Evolutionary conservation across 495 filamentous ascomycete genomes (phyloP).

Genomic region (Trichoderma parareesei): DNA sequence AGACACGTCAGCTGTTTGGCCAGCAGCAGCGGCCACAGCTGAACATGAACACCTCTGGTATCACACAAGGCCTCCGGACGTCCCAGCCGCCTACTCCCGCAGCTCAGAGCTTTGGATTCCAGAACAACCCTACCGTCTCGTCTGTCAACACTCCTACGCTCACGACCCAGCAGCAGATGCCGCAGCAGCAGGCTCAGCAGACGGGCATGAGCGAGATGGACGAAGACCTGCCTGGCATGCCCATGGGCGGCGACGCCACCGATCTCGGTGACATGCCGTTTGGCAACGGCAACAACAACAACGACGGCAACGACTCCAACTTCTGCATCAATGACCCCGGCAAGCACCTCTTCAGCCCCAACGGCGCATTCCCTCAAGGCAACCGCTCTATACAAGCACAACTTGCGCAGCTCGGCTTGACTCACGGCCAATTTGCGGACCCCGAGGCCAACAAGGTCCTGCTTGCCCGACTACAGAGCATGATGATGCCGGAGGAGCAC

Average conservation of each 20-base stretch:
- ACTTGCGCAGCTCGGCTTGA: slow-evolving; percentile 19
- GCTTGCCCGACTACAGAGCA: slow-evolving; percentile 12
- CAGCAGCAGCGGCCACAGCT: slow-evolving; percentile 66
- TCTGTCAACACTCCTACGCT: slow-evolving; percentile 94
- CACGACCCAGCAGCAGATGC: slow-evolving; percentile 48
- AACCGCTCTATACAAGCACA: slow-evolving; percentile 70
- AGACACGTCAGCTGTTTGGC: slow-evolving; percentile 56
- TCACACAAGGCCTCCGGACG: slow-evolving; percentile 69
- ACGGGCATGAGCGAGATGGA: slow-evolving; percentile 43
- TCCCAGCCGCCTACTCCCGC: slow-evolving; percentile 85
- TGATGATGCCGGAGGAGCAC: slow-evolving; percentile 60
- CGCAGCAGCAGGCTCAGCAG: slow-evolving; percentile 34
- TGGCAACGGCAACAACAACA: slow-evolving; percentile 19
- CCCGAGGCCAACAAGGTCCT: slow-evolving; percentile 12
- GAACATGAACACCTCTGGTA: slow-evolving; percentile 55
- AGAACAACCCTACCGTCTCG: slow-evolving; percentile 95
- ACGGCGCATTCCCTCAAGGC: slow-evolving; percentile 64
- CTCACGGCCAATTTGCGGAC: slow-evolving; percentile 14
- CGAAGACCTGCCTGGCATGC: slow-evolving; percentile 53
- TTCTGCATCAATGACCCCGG: slow-evolving; percentile 90
- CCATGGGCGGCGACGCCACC: slow-evolving; percentile 27
- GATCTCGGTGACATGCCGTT: slow-evolving; percentile 20
- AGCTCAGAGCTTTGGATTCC: slow-evolving; percentile 60
- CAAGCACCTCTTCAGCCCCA: slow-evolving; percentile 82
- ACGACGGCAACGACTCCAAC: slow-evolving; percentile 18